phyloP scores from a whole-genome alignment of 495 filamentous ascomycete species.

The Letharia lupina region DNA sequence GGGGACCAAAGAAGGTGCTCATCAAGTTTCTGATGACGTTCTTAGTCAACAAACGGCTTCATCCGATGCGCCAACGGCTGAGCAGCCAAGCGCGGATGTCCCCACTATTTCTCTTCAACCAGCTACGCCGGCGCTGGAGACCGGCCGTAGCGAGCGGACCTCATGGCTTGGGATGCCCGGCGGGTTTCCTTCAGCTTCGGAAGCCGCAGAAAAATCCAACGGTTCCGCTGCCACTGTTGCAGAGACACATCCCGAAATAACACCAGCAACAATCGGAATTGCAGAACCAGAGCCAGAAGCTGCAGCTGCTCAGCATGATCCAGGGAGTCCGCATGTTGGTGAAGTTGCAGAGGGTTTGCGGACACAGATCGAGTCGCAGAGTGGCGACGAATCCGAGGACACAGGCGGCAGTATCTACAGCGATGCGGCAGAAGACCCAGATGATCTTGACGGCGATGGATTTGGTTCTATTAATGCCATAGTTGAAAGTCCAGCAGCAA shows the following conservation, averaged over 20 bases:
- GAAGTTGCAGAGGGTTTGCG: slow-evolving; percentile 26
- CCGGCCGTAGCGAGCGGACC: slow-evolving; percentile 20
- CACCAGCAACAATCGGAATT: slow-evolving; percentile 34
- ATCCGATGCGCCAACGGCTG: neutral
- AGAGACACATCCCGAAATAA: slow-evolving; percentile 24
- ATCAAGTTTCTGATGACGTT: neutral
- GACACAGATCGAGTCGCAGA: slow-evolving; percentile 26
- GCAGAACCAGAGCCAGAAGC: slow-evolving; percentile 31
- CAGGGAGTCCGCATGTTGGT: slow-evolving; percentile 26
- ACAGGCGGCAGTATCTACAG: slow-evolving; percentile 67
- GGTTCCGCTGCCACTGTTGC: neutral
- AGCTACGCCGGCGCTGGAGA: slow-evolving; percentile 40
- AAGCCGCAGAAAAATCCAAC: slow-evolving; percentile 7
- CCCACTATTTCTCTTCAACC: slow-evolving; percentile 43
- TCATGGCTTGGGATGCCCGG: slow-evolving; percentile 36
- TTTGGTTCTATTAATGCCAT: slow-evolving; percentile 83
- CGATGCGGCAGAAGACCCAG: slow-evolving; percentile 74
- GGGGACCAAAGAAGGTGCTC: slow-evolving; percentile 1
- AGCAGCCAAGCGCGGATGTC: slow-evolving; percentile 17
- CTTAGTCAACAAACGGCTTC: neutral
- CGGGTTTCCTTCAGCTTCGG: slow-evolving; percentile 22
- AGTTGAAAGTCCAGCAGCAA: slow-evolving; percentile 49
- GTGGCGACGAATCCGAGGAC: slow-evolving; percentile 41
- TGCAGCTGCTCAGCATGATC: slow-evolving; percentile 20
- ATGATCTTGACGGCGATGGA: slow-evolving; percentile 59